Percentiles rank a stretch among this genome's conserved stretches.
phyloP scores from a whole-genome alignment of 495 filamentous ascomycete species.

The Letharia columbiana region DNA sequence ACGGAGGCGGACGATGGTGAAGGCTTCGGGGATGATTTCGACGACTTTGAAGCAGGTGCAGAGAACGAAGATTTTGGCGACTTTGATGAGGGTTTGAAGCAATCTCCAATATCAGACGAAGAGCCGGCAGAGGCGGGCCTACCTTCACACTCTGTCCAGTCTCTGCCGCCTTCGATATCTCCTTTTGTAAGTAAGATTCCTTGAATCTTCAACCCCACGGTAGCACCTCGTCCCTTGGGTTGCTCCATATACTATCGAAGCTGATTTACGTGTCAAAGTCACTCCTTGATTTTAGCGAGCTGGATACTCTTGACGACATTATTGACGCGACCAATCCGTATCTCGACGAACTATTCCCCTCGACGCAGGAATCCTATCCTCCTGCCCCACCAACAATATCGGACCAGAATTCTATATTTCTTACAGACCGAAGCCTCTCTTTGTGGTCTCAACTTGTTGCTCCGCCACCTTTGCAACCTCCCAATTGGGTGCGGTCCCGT shows the following conservation, averaged over 20 bases:
- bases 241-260: not conserved
- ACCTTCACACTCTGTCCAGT: conserved; percentile 36
- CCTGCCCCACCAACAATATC: conserved; percentile 29
- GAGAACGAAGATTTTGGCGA: conserved; percentile 71
- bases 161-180: conserved; percentile 33
- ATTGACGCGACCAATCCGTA: conserved; percentile 38
- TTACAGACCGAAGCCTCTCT: conserved; percentile 62
- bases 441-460: conserved; percentile 96
- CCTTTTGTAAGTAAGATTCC: conserved; percentile 41
- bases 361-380: conserved; percentile 35
- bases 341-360: conserved; percentile 49
- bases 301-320: conserved; percentile 42
- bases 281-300: conserved; percentile 63
- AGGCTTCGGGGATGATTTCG: conserved; percentile 82
- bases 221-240: not conserved
- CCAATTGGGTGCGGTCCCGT: conserved; percentile 95
- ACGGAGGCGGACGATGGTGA: conserved; percentile 38
- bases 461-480: conserved; percentile 87
- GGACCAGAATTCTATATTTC: conserved; percentile 40
- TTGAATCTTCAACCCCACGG: not conserved
- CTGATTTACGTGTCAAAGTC: conserved; percentile 38
- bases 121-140: conserved; percentile 35
- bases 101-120: conserved; percentile 37
- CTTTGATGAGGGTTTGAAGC: conserved; percentile 81
- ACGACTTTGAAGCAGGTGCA: conserved; percentile 82